Evolutionary conservation across 257 asterid species (phyloP).

Genomic region (Euphrasia confusa): DNA sequence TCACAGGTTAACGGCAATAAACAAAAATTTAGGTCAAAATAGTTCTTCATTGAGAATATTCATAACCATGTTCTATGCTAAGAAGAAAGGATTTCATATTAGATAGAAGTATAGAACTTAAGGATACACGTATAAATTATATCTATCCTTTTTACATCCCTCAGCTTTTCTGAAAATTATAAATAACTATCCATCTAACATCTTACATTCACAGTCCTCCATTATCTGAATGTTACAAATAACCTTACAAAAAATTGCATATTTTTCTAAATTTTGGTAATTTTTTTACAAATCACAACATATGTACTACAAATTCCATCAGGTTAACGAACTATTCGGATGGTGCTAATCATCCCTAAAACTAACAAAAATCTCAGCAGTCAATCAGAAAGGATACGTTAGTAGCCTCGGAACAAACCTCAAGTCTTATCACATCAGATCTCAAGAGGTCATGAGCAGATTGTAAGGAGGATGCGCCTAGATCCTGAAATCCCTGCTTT

Average conservation of each 20-base stretch:
- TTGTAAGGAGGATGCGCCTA: slow-evolving; percentile 81
- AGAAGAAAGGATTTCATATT: neutral
- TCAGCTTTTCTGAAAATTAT: no score
- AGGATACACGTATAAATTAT: no score
- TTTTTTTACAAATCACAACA: no score
- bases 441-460: slow-evolving; percentile 77
- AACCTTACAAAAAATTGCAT: no score
- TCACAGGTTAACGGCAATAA: neutral
- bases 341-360: neutral
- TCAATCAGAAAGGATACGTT: neutral
- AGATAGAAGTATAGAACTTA: no score
- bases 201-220: neutral
- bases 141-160: no score
- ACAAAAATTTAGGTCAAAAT: neutral
- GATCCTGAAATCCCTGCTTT: slow-evolving; percentile 91
- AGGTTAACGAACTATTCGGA: no score
- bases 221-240: neutral
- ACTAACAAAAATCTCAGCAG: neutral
- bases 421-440: slow-evolving; percentile 65
- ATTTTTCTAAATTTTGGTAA: no score
- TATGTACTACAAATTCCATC: no score
- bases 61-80: neutral
- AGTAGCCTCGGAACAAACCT: slow-evolving; percentile 38
- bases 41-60: neutral
- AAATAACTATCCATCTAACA: no score